Evolutionary conservation across 495 filamentous ascomycete species (phyloP).

Genomic region (Sabuloglossum arenarium): DNA sequence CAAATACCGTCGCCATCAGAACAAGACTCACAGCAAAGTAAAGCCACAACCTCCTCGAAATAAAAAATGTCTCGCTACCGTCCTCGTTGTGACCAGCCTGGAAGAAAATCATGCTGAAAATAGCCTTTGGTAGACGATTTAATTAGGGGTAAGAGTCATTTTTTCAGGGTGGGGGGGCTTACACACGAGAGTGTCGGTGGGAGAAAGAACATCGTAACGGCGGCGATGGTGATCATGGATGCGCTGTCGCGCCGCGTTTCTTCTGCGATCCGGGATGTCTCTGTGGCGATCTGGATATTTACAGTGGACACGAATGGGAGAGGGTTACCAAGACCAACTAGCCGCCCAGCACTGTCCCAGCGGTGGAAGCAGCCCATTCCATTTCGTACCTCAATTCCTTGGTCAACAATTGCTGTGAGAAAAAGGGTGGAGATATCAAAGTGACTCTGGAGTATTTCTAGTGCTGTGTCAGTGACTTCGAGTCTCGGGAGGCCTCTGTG

Average conservation of each 20-base stretch:
- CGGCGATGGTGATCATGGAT: slow-evolving; percentile 22
- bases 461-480: no score
- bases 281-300: slow-evolving; percentile 15
- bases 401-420: no score
- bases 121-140: background rate
- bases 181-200: slow-evolving; percentile 16
- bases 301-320: no score
- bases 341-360: no score
- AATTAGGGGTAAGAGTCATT: background rate
- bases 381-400: no score
- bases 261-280: slow-evolving; percentile 13
- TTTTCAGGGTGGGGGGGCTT: background rate
- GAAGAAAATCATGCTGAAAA: background rate
- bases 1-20: background rate
- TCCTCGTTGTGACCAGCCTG: background rate
- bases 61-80: background rate
- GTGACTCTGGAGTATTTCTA: no score
- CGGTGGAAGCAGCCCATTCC: no score
- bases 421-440: no score
- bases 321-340: no score
- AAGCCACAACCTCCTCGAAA: background rate
- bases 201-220: slow-evolving; percentile 20
- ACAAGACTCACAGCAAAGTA: background rate
- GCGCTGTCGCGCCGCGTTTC: slow-evolving; percentile 17
- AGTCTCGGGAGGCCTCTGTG: no score